These are phyloP conservation scores for Penicillium flavigenum DNA, from an alignment of 495 filamentous ascomycete genomes.

Conservation along the genomic window DNA sequence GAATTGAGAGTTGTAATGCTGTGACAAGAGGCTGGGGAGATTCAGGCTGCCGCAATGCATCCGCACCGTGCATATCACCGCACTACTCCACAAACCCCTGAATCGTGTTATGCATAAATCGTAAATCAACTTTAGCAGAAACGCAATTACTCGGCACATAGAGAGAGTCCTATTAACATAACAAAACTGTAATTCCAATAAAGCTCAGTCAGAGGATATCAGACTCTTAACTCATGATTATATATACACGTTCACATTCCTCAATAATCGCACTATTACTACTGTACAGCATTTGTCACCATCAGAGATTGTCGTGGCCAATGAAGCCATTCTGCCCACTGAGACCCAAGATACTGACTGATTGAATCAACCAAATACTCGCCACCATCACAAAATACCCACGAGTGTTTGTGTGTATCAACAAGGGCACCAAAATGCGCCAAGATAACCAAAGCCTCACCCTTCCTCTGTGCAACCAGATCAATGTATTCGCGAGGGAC, in stretches of 20 bases:
- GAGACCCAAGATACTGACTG: slow-evolving; percentile 11
- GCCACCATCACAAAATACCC: slow-evolving; percentile 23
- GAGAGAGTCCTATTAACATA: too few relatives aligned
- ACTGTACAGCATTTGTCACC: not conserved
- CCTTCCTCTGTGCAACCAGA: slow-evolving; percentile 10
- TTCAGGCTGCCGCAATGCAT: too few relatives aligned
- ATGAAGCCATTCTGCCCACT: slow-evolving; percentile 21
- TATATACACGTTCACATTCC: not conserved
- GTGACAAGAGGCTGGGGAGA: too few relatives aligned
- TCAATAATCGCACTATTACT: not conserved
- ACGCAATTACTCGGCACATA: too few relatives aligned
- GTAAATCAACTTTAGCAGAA: too few relatives aligned
- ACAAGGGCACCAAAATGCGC: slow-evolving; percentile 22
- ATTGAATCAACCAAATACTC: slow-evolving; percentile 17
- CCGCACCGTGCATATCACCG: too few relatives aligned
- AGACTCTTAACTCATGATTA: not conserved
- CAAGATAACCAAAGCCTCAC: slow-evolving; percentile 20
- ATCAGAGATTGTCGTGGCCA: slow-evolving; percentile 3
- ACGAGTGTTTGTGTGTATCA: slow-evolving; percentile 10
- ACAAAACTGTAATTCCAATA: not conserved
- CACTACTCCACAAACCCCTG: too few relatives aligned
- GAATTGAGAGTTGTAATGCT: too few relatives aligned
- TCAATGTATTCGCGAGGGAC: slow-evolving; percentile 17
- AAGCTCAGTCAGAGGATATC: not conserved
- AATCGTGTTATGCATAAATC: too few relatives aligned